These are phyloP conservation scores for Mycena crocata DNA, from an alignment of 768 basidiomycete genomes.

Conservation along the genomic window DNA sequence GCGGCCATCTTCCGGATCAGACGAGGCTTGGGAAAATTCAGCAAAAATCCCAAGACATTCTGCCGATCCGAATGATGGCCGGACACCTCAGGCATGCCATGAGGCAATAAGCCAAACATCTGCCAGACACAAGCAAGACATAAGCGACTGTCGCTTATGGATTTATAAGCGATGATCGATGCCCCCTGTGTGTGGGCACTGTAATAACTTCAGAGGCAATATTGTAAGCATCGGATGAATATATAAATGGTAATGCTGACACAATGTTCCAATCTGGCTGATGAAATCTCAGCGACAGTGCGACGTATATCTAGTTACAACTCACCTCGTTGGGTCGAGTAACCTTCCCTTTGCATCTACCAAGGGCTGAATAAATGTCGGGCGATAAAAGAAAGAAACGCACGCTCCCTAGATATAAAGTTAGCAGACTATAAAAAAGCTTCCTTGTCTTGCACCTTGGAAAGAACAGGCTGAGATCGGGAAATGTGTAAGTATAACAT, in stretches of 20 bases:
- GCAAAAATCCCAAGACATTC: too few species aligned
- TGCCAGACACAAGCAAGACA: too few species aligned
- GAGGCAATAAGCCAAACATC: too few species aligned
- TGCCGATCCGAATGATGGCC: too few species aligned
- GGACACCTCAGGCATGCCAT: too few species aligned
- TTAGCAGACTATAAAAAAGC: neutral
- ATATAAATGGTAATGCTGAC: neutral
- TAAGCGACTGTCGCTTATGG: too few species aligned
- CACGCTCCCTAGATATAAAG: neutral
- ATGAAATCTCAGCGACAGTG: neutral
- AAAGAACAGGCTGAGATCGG: slow-evolving; percentile 6
- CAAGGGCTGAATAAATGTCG: neutral
- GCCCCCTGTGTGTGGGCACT: too few species aligned
- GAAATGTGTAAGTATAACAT: neutral
- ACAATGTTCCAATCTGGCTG: slow-evolving; percentile 31
- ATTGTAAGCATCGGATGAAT: neutral
- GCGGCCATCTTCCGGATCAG: too few species aligned
- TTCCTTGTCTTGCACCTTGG: slow-evolving; percentile 2
- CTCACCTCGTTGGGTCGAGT: slow-evolving; percentile 8
- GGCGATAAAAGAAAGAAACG: neutral
- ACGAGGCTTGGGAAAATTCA: too few species aligned
- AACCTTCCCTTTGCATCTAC: slow-evolving; percentile 23
- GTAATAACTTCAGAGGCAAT: slow-evolving; percentile 17
- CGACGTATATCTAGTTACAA: neutral
- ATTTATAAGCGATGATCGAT: too few species aligned